Evolutionary conservation across 78 protist genomes (phyloP), one percentile per base, ranked within the genome.

Genomic region (Protostelium mycophagum): DNA sequence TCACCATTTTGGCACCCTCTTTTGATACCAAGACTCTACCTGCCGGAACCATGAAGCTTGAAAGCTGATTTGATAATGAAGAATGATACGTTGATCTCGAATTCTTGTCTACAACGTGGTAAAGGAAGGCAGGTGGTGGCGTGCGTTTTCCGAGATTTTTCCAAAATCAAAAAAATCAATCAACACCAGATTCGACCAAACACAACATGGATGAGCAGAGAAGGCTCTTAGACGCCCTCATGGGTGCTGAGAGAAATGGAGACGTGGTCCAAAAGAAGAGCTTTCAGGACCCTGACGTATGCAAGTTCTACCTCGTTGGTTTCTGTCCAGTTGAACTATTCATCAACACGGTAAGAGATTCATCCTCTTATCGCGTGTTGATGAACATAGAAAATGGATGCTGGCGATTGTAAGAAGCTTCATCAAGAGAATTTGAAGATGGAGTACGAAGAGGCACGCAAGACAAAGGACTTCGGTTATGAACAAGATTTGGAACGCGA

Each of bases 281-380:
- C 16, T 86, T 86, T 39, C 28, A 28, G 37, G 88, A 86, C 88
- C 63, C 37, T 23, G 88, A 86, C 1, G 88, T 86, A 39, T 86
- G 88, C 88, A 86, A 86, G 63, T 25, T 29, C 88, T 86, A n/a
- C 88, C 37, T 86, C 37, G 31, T 29, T n/a, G 88, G 88, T 29
- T n/a, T 86, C 35, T 86, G 88, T n/a, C 88, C 88, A 10, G 28
- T 28, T 1, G 63, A 35, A 1, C 31, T n/a, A 1, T 25, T 25
- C 63, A 36, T 86, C 37, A 25, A 31, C 88, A 86, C 88, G 1
- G 88, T 25, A 29, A 38, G 63, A 23, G 28, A 1, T 86, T n/a
- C 9, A 23, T 28, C 5, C 35, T n/a, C 37, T 28, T n/a, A 35
- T 85, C 16, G 5, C 29, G 36, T 36, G n/a, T 16, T 86, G 1